phyloP scores from a whole-genome alignment of 2,329 filamentous ascomycete genomes.

The Phialocephala sp. region DNA sequence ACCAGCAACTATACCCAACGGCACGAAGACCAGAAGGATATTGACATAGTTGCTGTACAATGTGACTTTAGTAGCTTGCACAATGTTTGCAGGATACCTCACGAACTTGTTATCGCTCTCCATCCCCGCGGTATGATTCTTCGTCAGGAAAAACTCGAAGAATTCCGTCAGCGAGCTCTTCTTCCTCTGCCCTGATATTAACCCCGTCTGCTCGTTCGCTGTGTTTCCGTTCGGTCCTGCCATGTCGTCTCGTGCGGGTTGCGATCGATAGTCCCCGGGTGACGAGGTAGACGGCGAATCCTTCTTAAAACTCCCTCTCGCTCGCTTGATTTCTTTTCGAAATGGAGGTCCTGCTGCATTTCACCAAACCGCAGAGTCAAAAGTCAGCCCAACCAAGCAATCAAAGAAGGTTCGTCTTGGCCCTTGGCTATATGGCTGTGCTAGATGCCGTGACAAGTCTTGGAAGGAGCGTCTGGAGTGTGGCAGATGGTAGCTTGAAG shows the following conservation, averaged over 20 bases:
- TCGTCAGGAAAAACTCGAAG: constrained; percentile 37
- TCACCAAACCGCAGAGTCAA: constrained; percentile 25
- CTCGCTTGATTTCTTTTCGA: constrained; percentile 34
- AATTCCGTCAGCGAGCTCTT: constrained; percentile 28
- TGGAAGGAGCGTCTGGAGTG: constrained; percentile 13
- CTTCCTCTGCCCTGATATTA: constrained; percentile 33
- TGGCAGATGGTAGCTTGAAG: constrained; percentile 13
- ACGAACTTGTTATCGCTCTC: constrained; percentile 40
- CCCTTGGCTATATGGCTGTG: constrained; percentile 31
- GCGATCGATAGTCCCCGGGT: too few relatives aligned
- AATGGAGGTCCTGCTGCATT: constrained; percentile 32
- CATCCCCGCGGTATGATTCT: constrained; percentile 38
- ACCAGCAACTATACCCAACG: constrained; percentile 74
- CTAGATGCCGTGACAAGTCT: constrained; percentile 14
- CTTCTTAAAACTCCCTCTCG: constrained; percentile 17
- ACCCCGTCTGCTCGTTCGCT: constrained; percentile 35
- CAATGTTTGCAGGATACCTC: constrained; percentile 35
- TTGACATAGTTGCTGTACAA: constrained; percentile 64
- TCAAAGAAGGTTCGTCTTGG: constrained; percentile 25
- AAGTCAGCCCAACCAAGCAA: constrained; percentile 30
- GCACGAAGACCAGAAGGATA: constrained; percentile 77
- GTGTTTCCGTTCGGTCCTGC: constrained; percentile 28
- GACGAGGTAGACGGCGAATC: too few relatives aligned
- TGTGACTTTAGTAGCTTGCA: constrained; percentile 43
- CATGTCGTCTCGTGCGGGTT: constrained; percentile 20